Base-by-base conservation (phyloP, 2,329 filamentous ascomycete genomes). In the Westerdykella ornata region DNA sequence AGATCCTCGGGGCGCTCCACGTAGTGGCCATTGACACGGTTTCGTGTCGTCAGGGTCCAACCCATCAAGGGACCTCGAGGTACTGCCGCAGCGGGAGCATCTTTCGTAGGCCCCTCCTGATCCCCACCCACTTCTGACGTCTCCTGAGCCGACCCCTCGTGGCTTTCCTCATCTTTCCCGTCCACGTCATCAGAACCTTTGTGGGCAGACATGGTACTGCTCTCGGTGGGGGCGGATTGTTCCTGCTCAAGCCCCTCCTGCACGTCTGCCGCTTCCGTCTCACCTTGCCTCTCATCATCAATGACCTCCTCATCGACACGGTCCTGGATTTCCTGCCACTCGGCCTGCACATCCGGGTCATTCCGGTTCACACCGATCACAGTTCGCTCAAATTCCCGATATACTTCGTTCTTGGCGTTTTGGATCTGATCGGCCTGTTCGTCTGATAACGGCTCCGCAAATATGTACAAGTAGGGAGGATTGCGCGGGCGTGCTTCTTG, bases 371-470 rank as follows among this genome's bases (percentile, higher is more conserved):
- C 22, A 38, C 60, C 78, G 33, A 81, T 68, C 13, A 87, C 74
- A 12, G 73, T 66, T 30, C 72, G 73, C 62, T 94, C 84, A 51
- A 86, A 86, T 11, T 76, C 76, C 36, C 84, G 80, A 16, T 88
- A 75, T 26, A 78, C 76, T 14, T 72, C 77, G 48, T 79, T 78
- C 43, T 78, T 81, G 12, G 73, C 73, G 16, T 72, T 76, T 61
- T 97, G 90, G n/a, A 92, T 85, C 11, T 68, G 65, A 14, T 83
- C 70, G 47, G 94, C 86, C 39, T 87, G 74, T 4, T 81, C 75
- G 4, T 85, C 76, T 0, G 77, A 77, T 39, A 97, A 81, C 3
- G 92, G 89, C 63, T 94, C 84, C 12, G 83, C 89, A 59, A 95
- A 94, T 39, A 97, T 80, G 59, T 94, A 90, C 78, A 95, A 89